Percentiles rank a stretch among this genome's conserved stretches.
Conservation (phyloP, 345 rosid genomes). For the Kandelia obovata region DNA sequence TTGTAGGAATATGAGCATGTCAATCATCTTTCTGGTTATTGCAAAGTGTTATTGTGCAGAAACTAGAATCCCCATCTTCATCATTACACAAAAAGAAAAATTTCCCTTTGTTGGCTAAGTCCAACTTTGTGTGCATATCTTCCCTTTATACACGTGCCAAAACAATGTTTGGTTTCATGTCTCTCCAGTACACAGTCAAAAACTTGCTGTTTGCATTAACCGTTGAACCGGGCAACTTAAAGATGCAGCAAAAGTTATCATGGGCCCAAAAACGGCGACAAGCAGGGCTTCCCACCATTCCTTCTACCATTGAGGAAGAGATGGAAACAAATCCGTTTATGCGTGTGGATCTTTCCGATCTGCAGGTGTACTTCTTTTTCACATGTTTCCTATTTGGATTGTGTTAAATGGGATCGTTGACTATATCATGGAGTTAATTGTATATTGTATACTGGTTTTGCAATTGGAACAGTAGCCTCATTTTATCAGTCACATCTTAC, state of each 20-base stretch:
- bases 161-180: conserved; percentile 9
- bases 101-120: too few relatives aligned
- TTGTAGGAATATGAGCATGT: background rate
- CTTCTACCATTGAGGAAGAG: conserved; percentile 86
- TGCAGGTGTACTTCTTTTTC: conserved; percentile 38
- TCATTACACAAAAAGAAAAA: too few relatives aligned
- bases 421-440: background rate
- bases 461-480: background rate
- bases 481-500: background rate
- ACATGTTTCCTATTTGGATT: background rate
- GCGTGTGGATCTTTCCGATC: conserved; percentile 62
- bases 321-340: conserved; percentile 82
- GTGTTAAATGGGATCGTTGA: background rate
- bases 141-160: background rate
- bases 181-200: conserved; percentile 78
- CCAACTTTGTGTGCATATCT: background rate
- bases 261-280: conserved; percentile 78
- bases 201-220: conserved; percentile 80
- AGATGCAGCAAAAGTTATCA: conserved; percentile 60
- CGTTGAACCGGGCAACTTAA: conserved; percentile 68
- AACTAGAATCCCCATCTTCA: background rate
- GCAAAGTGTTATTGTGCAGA: background rate
- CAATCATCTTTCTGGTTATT: conserved; percentile 2
- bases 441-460: background rate
- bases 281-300: conserved; percentile 74